These are phyloP conservation scores for Chrysanthemum lavandulifolium DNA, from an alignment of 129 eudicot species.

Conservation along the genomic window DNA sequence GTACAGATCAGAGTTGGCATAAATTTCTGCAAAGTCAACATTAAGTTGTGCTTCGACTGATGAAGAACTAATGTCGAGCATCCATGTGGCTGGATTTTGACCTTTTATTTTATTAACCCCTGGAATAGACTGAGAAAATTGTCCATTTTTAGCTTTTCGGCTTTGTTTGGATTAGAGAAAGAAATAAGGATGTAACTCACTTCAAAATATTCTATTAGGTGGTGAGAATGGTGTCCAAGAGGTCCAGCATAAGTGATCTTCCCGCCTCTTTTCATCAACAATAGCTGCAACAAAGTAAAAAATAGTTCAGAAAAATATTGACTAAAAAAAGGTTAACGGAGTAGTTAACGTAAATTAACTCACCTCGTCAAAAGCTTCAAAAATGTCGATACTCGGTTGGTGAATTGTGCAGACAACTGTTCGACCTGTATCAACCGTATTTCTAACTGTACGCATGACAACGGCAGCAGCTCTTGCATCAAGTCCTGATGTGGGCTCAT, in stretches of 20 bases:
- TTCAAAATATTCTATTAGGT: constrained; percentile 18
- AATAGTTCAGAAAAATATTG: background rate
- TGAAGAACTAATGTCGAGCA: constrained; percentile 23
- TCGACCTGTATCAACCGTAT: constrained; percentile 24
- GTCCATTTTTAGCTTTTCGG: background rate
- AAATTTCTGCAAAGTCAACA: constrained; percentile 15
- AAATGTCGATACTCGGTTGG: constrained; percentile 21
- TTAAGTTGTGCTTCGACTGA: constrained; percentile 10
- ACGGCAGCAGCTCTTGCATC: constrained; percentile 25
- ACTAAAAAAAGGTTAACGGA: background rate
- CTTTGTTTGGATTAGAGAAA: background rate
- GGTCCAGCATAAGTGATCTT: constrained; percentile 15
- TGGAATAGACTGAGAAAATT: constrained; percentile 10
- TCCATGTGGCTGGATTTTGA: constrained; percentile 23
- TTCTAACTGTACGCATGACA: constrained; percentile 25
- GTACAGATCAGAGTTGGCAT: constrained; percentile 21
- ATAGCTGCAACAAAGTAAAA: background rate
- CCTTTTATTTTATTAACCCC: constrained; percentile 16
- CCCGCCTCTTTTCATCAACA: constrained; percentile 21
- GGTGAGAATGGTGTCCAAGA: constrained; percentile 21
- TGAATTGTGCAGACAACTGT: constrained; percentile 24
- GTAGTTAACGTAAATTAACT: background rate
- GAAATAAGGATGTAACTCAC: background rate
- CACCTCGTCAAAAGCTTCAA: constrained; percentile 25
- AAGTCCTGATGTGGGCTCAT: constrained; percentile 26